These are phyloP conservation scores for Aotearoamyces nothofagi DNA, from an alignment of 2,329 filamentous ascomycete genomes.

Conservation along the genomic window DNA sequence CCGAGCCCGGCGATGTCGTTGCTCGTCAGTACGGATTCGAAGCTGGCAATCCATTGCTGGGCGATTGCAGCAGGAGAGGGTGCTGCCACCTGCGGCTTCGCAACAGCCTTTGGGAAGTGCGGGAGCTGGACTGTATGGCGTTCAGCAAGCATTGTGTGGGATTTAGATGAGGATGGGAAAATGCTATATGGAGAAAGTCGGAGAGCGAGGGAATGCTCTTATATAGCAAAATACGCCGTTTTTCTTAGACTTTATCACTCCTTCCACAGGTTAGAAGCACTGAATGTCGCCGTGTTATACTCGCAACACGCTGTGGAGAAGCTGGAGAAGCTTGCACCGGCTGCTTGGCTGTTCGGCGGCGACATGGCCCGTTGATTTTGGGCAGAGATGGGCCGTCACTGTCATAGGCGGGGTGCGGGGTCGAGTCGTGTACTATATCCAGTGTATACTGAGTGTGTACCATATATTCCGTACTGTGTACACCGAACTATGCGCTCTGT, in stretches of 20 bases:
- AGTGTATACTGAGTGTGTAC: too few relatives aligned
- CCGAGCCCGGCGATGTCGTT: slow-evolving; percentile 3
- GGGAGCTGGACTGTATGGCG: slow-evolving; percentile 9
- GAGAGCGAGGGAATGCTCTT: slow-evolving; percentile 1
- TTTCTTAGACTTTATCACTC: too few relatives aligned
- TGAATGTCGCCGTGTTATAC: too few relatives aligned
- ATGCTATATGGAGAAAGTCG: background rate
- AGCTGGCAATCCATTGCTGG: slow-evolving; percentile 7
- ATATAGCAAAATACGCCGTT: too few relatives aligned
- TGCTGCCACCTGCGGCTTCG: slow-evolving; percentile 1
- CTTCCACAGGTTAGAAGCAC: too few relatives aligned
- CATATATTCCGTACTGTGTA: too few relatives aligned
- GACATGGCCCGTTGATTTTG: slow-evolving; percentile 8
- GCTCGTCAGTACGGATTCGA: slow-evolving; percentile 5
- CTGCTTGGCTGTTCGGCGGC: slow-evolving; percentile 2
- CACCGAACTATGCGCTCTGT: too few relatives aligned
- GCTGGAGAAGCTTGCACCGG: background rate
- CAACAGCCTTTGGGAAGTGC: slow-evolving; percentile 1
- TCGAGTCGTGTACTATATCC: too few relatives aligned
- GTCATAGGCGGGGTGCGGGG: too few relatives aligned
- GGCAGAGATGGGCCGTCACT: background rate
- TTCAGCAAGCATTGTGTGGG: slow-evolving; percentile 7
- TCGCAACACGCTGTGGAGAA: too few relatives aligned
- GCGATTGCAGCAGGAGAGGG: slow-evolving; percentile 3
- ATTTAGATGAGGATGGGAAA: background rate